phyloP scores from a whole-genome alignment of 768 basidiomycete genomes.

The Kondoa malvinella region DNA sequence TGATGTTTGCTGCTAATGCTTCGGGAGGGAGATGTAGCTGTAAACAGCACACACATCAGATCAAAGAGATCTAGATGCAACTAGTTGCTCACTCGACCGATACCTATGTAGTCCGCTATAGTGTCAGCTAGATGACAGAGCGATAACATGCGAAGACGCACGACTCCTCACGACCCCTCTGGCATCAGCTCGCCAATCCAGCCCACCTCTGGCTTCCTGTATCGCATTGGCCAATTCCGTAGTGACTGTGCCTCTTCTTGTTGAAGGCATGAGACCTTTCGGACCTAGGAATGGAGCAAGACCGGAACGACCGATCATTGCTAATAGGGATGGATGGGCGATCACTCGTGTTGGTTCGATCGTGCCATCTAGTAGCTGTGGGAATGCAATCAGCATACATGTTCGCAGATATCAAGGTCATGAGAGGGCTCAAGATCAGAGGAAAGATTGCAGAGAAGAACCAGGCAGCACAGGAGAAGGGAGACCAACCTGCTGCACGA shows the following conservation, averaged over 20 bases:
- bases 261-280: conserved; percentile 86
- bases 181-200: conserved; percentile 88
- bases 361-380: conserved; percentile 54
- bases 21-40: conserved; percentile 6
- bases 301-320: conserved; percentile 52
- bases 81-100: conserved; percentile 4
- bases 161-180: conserved; percentile 65
- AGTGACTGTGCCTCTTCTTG: conserved; percentile 81
- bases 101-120: neutral
- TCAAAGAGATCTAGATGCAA: neutral
- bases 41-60: neutral
- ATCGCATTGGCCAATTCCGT: conserved; percentile 73
- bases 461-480: neutral
- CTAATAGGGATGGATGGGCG: conserved; percentile 60
- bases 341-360: conserved; percentile 68
- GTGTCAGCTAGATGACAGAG: neutral
- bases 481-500: conserved; percentile 63
- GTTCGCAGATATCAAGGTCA: neutral
- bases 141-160: conserved; percentile 20
- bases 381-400: conserved; percentile 2
- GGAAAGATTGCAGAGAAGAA: conserved; percentile 4
- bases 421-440: conserved; percentile 8
- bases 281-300: conserved; percentile 67
- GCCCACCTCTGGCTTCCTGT: conserved; percentile 55
- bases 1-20: neutral